phyloP scores from a whole-genome alignment of 768 basidiomycete genomes.

The Pleurotus tuoliensis region DNA sequence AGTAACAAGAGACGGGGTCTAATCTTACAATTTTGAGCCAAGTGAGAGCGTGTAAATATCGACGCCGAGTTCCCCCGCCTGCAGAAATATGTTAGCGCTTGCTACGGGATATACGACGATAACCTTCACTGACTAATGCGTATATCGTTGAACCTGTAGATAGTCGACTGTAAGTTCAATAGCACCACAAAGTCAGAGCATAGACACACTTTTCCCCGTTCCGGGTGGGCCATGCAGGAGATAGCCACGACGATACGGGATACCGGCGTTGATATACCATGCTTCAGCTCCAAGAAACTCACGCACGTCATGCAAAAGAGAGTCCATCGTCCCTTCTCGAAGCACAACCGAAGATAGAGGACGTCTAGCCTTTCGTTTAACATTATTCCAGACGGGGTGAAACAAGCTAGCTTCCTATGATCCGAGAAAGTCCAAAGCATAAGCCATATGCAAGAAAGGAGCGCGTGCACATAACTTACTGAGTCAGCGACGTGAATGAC shows the following conservation, averaged over 20 bases:
- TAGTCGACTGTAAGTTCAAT: conserved; percentile 77
- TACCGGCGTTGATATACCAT: conserved; percentile 56
- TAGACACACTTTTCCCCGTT: conserved; percentile 51
- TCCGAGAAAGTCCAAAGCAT: no score
- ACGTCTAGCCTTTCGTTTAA: conserved; percentile 45
- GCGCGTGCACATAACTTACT: conserved; percentile 13
- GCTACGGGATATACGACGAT: not conserved
- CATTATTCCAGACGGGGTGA: conserved; percentile 33
- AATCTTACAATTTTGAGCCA: conserved; percentile 40
- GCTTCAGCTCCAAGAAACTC: conserved; percentile 51
- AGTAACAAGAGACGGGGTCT: not conserved
- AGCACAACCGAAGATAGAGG: conserved; percentile 52
- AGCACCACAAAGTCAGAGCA: conserved; percentile 1
- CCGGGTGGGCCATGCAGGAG: conserved; percentile 58
- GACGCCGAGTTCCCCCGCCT: conserved; percentile 67
- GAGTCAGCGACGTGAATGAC: conserved; percentile 30
- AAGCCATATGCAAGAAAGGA: no score
- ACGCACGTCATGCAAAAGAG: conserved; percentile 43
- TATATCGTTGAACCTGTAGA: conserved; percentile 69
- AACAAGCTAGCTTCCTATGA: conserved; percentile 4
- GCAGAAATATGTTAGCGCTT: not conserved
- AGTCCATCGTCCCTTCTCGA: conserved; percentile 40
- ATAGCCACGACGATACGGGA: conserved; percentile 56
- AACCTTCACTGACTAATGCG: conserved; percentile 33
- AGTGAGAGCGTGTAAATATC: conserved; percentile 72